Conservation (phyloP, 2,329 filamentous ascomycete genomes). For the Microdochium nivale region DNA sequence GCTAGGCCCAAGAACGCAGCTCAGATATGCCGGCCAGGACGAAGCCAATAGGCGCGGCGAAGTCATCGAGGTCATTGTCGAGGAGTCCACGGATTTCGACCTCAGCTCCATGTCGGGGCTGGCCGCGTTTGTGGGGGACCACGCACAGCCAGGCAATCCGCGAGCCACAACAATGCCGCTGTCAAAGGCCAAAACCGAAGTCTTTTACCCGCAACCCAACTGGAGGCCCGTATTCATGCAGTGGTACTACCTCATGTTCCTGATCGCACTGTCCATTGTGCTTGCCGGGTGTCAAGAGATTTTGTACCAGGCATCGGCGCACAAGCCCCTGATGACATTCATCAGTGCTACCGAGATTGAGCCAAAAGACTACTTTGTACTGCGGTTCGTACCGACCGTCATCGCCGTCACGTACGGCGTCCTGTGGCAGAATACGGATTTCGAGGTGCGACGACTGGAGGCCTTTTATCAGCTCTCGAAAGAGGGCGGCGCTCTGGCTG, state of each 20-base stretch:
- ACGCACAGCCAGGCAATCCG: constrained; percentile 17
- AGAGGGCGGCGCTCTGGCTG: constrained; percentile 49
- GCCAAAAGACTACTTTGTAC: constrained; percentile 45
- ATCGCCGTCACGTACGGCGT: constrained; percentile 54
- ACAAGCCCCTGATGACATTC: constrained; percentile 40
- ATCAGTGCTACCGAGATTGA: constrained; percentile 38
- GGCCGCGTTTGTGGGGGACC: constrained; percentile 11
- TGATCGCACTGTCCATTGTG: constrained; percentile 44
- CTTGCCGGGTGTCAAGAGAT: constrained; percentile 46
- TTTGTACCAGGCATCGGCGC: constrained; percentile 40
- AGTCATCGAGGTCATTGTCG: constrained; percentile 50
- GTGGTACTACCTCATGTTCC: constrained; percentile 46
- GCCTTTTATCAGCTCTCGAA: constrained; percentile 59
- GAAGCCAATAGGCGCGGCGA: constrained; percentile 53
- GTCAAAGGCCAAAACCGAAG: constrained; percentile 31
- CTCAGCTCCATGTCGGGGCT: constrained; percentile 42
- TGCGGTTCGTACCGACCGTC: constrained; percentile 57
- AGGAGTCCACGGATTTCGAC: constrained; percentile 36
- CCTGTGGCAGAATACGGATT: constrained; percentile 57
- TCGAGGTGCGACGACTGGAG: constrained; percentile 58
- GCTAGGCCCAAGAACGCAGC: constrained; percentile 17
- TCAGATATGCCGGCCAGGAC: constrained; percentile 43
- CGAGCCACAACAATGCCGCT: constrained; percentile 25
- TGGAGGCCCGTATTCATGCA: constrained; percentile 61
- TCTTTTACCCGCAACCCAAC: constrained; percentile 55